Base-by-base conservation (phyloP, 345 rosid genomes). In the Gossypium thurberi region DNA sequence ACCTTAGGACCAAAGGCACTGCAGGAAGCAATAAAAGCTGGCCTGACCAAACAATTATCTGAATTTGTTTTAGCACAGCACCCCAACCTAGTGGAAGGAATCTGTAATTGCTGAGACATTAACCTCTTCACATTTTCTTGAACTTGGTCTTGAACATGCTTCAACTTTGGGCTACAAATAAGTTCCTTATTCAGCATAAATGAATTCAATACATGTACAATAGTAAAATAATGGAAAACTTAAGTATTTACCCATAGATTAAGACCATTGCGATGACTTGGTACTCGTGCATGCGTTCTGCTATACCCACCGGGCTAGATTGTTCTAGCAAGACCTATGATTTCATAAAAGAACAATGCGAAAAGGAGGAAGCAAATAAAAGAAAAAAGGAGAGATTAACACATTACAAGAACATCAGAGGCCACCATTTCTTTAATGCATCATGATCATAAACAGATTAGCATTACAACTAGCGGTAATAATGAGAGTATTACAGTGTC, bases 1-100 rank as follows among this genome's bases (percentile, higher is more conserved):
- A 89, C 99, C 97, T 92, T 82, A 53, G 87, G 88, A 71, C 98
- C 97, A 61, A 94, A 90, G 68, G 63, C 67, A 65, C 98, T 92
- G 79, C 98, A 89, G 17, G 97, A 94, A 65, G 95, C 98, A 71
- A 92, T 63, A 70, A 94, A 82, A 21, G 81, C 67, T 28, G 90
- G 97, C 74, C 88, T 94, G 74, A 66, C 37, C 67, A 71, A 55
- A 72, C 55, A 50, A 71, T 56, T 66, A 25, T 59, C 63, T 13
- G 63, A 59, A 25, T 59, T 59, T 59, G 63, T 63, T 76, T 75
- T 81, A 55, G 33, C 77, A 33, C 46, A 71, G 71, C 57, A 64
- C 42, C 81, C 74, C 47, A 70, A 68, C 69, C 80, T 76, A 53
- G 78, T 52, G 47, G 83, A 86, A 72, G 88, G 86, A 73, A 72